These are phyloP conservation scores for Gaeumannomyces sp. DNA, from an alignment of 2,329 filamentous ascomycete genomes.

Conservation along the genomic window DNA sequence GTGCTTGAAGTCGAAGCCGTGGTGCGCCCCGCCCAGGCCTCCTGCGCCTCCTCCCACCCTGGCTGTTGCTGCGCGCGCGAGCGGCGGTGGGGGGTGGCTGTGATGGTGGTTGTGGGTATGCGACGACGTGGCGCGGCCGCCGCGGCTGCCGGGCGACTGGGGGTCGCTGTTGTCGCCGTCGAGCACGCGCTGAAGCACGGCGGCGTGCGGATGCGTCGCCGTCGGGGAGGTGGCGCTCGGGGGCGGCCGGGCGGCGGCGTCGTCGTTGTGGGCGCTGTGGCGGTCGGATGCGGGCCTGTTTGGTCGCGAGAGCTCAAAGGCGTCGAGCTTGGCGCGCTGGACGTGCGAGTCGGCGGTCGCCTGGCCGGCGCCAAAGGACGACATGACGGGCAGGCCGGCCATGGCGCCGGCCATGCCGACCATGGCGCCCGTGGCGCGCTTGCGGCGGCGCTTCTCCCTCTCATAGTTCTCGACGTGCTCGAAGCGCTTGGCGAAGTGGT, in stretches of 20 bases:
- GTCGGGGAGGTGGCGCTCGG: neutral
- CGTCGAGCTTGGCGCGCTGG: constrained; percentile 6
- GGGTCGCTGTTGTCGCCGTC: neutral
- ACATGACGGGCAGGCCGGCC: constrained; percentile 5
- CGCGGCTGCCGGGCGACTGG: neutral
- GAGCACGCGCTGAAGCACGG: neutral
- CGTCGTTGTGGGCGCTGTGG: neutral
- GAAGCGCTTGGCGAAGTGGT: constrained; percentile 57
- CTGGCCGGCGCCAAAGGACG: neutral
- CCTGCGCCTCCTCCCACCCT: neutral
- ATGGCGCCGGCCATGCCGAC: constrained; percentile 7
- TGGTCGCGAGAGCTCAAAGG: constrained; percentile 3
- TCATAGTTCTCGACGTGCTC: constrained; percentile 42
- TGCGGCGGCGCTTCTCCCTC: constrained; percentile 23
- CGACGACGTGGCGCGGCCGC: neutral
- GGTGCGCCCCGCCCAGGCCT: constrained; percentile 1
- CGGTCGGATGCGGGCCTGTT: neutral
- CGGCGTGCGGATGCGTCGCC: constrained; percentile 1
- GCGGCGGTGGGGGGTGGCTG: neutral
- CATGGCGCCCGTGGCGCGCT: constrained; percentile 14
- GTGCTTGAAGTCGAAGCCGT: constrained; percentile 23
- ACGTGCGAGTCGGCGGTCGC: neutral
- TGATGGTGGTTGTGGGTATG: neutral
- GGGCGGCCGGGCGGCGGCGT: neutral
- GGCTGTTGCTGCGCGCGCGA: neutral